A percentile compares a stretch with the other conserved stretches of the same genome.
phyloP scores from a whole-genome alignment of 176 grass and related monocot species.

The Cenchrus fungigraminus region DNA sequence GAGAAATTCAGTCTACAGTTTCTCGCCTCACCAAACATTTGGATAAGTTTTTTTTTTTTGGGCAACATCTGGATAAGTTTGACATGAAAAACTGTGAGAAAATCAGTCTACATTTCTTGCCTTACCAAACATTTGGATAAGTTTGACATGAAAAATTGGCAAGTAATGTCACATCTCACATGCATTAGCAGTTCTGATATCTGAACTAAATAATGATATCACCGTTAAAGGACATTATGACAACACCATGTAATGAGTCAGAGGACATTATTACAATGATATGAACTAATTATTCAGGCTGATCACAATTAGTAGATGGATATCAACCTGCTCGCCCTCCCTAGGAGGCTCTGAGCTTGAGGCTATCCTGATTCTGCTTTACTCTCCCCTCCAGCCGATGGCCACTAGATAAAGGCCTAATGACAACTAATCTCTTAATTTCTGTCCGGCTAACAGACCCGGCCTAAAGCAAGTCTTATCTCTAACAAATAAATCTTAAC shows the following conservation, averaged over 20 bases:
- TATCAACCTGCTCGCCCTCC: too few species aligned
- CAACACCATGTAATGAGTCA: not conserved
- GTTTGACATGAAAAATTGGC: not conserved
- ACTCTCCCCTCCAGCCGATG: too few species aligned
- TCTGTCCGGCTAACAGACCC: too few species aligned
- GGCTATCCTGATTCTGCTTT: too few species aligned
- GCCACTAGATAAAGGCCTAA: too few species aligned
- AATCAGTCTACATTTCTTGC: not conserved
- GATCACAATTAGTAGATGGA: too few species aligned
- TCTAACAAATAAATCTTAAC: too few species aligned
- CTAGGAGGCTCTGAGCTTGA: too few species aligned
- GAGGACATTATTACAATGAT: not conserved
- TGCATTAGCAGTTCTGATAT: not conserved
- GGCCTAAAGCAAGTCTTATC: too few species aligned
- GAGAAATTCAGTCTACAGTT: not conserved
- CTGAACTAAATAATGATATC: not conserved
- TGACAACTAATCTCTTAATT: too few species aligned
- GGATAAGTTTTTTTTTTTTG: not conserved
- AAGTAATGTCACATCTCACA: conserved; percentile 22
- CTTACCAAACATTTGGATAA: conserved; percentile 13
- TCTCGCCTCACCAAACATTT: not conserved
- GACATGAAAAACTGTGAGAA: not conserved
- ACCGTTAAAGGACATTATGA: not conserved
- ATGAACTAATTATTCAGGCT: too few species aligned
- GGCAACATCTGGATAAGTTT: not conserved